Percentiles rank a stretch among this genome's conserved stretches.
Evolutionary conservation across 2,329 filamentous ascomycete genomes (phyloP).

Genomic region (Colletotrichum endophyticum): DNA sequence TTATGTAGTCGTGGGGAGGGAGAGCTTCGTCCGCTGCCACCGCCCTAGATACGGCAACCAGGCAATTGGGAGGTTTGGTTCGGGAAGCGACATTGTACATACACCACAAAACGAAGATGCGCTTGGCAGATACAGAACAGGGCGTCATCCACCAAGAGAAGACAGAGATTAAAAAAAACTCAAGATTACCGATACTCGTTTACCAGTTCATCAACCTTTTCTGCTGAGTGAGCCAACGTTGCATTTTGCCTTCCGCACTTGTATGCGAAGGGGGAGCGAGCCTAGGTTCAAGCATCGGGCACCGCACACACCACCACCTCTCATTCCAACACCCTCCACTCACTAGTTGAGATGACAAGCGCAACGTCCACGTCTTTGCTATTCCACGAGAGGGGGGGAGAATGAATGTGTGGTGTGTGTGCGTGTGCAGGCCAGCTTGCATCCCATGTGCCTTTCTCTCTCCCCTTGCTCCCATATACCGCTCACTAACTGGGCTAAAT

Average conservation of each 20-base stretch:
- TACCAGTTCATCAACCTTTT: not conserved
- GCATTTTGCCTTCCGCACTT: not conserved
- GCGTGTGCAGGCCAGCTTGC: not conserved
- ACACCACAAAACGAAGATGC: not conserved
- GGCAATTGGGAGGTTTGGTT: not conserved
- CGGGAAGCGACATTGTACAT: not conserved
- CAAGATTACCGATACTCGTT: not conserved
- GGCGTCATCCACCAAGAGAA: not conserved
- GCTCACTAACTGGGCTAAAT: not conserved
- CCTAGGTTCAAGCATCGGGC: not conserved
- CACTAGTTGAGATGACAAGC: not conserved
- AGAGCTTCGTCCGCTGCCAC: not conserved
- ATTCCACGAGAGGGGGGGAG: not conserved
- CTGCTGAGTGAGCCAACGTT: not conserved
- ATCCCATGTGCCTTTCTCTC: not conserved
- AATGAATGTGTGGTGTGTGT: not conserved
- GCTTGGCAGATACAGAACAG: not conserved
- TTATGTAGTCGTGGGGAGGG: not conserved
- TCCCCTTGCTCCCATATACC: not conserved
- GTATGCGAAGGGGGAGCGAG: not conserved
- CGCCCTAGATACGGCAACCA: not conserved
- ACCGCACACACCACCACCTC: not conserved
- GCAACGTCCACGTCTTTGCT: not conserved
- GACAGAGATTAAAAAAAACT: not conserved
- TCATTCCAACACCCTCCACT: not conserved